Evolutionary conservation across 2,329 filamentous ascomycete species (phyloP).

Genomic region (Macrophomina pseudophaseolina): DNA sequence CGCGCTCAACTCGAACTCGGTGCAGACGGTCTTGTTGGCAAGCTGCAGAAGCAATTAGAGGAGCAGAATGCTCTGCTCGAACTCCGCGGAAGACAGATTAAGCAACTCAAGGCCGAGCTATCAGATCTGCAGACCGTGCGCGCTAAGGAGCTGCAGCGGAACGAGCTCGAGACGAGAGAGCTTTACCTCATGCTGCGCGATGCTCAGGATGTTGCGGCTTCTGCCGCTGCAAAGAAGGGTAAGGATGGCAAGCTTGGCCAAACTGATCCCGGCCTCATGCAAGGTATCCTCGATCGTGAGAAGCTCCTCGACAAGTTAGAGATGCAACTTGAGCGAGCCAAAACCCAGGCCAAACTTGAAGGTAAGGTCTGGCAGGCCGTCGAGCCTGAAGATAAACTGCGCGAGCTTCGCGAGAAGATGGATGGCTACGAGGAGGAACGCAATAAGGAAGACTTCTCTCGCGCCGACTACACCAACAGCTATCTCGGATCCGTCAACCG

Average conservation of each 20-base stretch:
- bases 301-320: slow-evolving; percentile 91
- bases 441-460: slow-evolving; percentile 47
- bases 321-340: slow-evolving; percentile 93
- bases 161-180: slow-evolving; percentile 94
- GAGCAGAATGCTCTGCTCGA: slow-evolving; percentile 92
- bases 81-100: slow-evolving; percentile 82
- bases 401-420: slow-evolving; percentile 94
- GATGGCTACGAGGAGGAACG: slow-evolving; percentile 62
- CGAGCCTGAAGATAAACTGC: slow-evolving; percentile 87
- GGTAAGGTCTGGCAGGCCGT: slow-evolving; percentile 85
- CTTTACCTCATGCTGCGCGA: slow-evolving; percentile 98
- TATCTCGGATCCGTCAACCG: slow-evolving; percentile 60
- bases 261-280: slow-evolving; percentile 76
- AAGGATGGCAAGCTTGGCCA: slow-evolving; percentile 58
- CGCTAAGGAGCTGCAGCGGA: slow-evolving; percentile 88
- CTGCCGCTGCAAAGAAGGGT: slow-evolving; percentile 70
- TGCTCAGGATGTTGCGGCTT: slow-evolving; percentile 92
- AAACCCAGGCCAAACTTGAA: slow-evolving; percentile 97
- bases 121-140: slow-evolving; percentile 84
- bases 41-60: slow-evolving; percentile 90
- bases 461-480: slow-evolving; percentile 66
- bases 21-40: slow-evolving; percentile 89
- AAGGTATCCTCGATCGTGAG: slow-evolving; percentile 92
- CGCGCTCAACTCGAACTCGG: slow-evolving; percentile 85
- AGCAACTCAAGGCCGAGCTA: slow-evolving; percentile 86